Base-by-base conservation (phyloP, 805 yeast species). In the Osmozyma mogii region DNA sequence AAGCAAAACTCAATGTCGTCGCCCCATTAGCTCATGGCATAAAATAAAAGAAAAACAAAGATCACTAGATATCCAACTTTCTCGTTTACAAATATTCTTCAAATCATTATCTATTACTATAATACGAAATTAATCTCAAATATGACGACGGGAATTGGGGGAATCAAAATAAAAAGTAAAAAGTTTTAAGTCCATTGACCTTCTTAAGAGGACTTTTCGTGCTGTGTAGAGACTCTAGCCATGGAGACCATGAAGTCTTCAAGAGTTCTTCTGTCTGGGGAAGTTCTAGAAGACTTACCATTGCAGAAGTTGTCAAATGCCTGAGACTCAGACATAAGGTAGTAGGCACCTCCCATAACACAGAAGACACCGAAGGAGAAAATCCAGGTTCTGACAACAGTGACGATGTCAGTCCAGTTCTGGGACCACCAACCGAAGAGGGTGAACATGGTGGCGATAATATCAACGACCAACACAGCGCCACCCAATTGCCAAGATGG, bases 301-400 rank as follows among this genome's bases (percentile, higher is more conserved):
- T 82, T 82, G 78, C 83, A 79, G 60, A 80, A 62, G 70, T 78
- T 74, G 69, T 82, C 94, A 56, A 82, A 82, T 40, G 76, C 72
- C 54, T 75, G 78, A 38, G 89, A 81, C 51, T 68, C 75, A 43
- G 89, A 75, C 95, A 87, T 83, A 61, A 83, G 59, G 80, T 82
- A 88, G 83, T 87, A 87, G 55, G 89, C 84, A 75, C 95, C 96
- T 64, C 95, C 95, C 72, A 85, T 65, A 65, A 79, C 75, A 74
- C 95, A 87, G 89, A 87, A 87, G 66, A 83, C 80, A 75, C 96
- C 96, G 71, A 87, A 81, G 41, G 96, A 85, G 84, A 84, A 85
- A 58, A 87, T 67, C 92, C 92, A 87, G 65, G 82, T 76, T 74
- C 95, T 81, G 61, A 80, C 88, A 58, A 87, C 94, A 35, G 96